phyloP scores from a whole-genome alignment of 2,329 filamentous ascomycete genomes.

The Cadophora luteo-olivacea region DNA sequence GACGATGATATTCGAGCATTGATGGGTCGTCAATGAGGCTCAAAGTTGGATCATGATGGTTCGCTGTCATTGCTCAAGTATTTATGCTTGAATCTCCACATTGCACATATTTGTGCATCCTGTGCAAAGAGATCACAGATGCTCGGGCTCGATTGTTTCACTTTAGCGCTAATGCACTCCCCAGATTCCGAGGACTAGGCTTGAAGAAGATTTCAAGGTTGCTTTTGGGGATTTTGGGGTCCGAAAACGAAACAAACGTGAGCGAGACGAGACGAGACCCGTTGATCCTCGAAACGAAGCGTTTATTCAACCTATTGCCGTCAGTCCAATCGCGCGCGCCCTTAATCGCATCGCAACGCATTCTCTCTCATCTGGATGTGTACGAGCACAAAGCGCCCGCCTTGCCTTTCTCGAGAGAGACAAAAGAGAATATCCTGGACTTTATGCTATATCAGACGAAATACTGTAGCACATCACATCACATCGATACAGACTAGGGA shows the following conservation, averaged over 20 bases:
- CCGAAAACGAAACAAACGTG: slow-evolving; percentile 10
- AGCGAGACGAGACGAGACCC: slow-evolving; percentile 1
- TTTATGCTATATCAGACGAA: slow-evolving; percentile 15
- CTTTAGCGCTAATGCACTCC: slow-evolving; percentile 36
- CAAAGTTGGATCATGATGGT: slow-evolving; percentile 8
- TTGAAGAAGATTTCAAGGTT: slow-evolving; percentile 1
- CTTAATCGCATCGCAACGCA: slow-evolving; percentile 4
- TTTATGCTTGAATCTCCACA: slow-evolving; percentile 18
- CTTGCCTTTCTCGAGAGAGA: slow-evolving; percentile 6
- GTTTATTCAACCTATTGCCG: slow-evolving; percentile 33
- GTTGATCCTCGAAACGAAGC: slow-evolving; percentile 24
- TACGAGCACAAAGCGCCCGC: slow-evolving; percentile 7
- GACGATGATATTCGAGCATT: neutral
- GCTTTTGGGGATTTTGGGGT: slow-evolving; percentile 1
- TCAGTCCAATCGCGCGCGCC: slow-evolving; percentile 15
- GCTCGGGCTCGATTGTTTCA: slow-evolving; percentile 25
- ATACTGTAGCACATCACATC: slow-evolving; percentile 2
- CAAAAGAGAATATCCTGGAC: slow-evolving; percentile 12
- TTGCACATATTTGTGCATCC: slow-evolving; percentile 27
- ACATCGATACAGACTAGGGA: slow-evolving; percentile 13
- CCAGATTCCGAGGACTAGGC: slow-evolving; percentile 26
- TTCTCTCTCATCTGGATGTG: neutral
- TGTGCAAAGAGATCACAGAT: neutral
- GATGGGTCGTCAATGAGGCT: slow-evolving; percentile 16
- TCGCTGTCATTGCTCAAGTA: slow-evolving; percentile 26